Conservation (phyloP, 1,284 basidiomycete species). For the Rhodotorula sp. region DNA sequence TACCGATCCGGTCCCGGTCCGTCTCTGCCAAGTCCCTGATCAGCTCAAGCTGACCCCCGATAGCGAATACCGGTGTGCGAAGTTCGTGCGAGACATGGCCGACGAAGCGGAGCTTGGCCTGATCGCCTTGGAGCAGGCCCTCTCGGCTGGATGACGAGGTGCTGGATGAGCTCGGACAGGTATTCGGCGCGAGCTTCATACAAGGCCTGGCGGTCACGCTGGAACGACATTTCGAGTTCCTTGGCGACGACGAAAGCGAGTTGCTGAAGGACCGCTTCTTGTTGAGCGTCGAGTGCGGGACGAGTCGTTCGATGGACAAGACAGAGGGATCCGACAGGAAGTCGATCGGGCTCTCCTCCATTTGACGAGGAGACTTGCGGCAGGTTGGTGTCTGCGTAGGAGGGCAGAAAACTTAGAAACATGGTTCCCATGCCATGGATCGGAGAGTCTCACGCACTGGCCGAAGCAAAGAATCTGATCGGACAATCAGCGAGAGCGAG, state of each 20-base stretch:
- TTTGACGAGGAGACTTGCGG: background rate
- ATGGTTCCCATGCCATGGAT: too few species aligned
- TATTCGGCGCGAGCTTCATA: background rate
- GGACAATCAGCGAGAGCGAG: background rate
- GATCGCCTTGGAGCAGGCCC: slow-evolving; percentile 39
- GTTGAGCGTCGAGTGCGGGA: background rate
- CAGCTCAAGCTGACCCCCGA: slow-evolving; percentile 43
- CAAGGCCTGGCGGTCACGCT: background rate
- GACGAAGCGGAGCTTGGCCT: slow-evolving; percentile 44
- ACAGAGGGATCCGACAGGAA: slow-evolving; percentile 25
- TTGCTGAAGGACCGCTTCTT: slow-evolving; percentile 6
- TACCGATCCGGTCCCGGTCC: background rate
- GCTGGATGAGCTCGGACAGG: background rate
- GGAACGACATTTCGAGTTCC: slow-evolving; percentile 5
- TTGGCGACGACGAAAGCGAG: slow-evolving; percentile 5
- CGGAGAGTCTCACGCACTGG: background rate
- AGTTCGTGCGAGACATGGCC: slow-evolving; percentile 43
- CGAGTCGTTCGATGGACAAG: slow-evolving; percentile 12
- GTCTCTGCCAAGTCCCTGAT: slow-evolving; percentile 23
- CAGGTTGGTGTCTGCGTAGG: slow-evolving; percentile 14
- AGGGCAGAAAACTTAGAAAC: too few species aligned
- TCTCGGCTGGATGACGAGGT: slow-evolving; percentile 4
- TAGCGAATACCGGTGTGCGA: slow-evolving; percentile 45
- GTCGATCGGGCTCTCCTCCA: background rate
- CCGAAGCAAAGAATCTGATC: slow-evolving; percentile 6